A percentile compares a stretch with the other conserved stretches of the same genome.
phyloP scores from a whole-genome alignment of 345 rosid species.

The Salix purpurea region DNA sequence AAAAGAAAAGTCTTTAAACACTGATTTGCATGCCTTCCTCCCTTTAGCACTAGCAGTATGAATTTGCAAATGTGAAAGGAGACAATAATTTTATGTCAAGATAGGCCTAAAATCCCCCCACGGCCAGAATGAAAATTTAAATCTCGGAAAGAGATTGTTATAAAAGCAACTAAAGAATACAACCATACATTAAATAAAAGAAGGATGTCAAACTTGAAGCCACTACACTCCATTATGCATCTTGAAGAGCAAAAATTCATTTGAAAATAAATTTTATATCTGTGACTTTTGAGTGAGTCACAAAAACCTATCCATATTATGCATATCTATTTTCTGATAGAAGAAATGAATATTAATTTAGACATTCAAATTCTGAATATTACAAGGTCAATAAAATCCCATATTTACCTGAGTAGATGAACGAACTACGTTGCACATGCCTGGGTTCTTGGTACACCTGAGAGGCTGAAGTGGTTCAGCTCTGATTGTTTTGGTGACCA shows the following conservation, averaged over 20 bases:
- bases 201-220: neutral
- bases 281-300: neutral
- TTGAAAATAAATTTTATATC: neutral
- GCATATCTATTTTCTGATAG: neutral
- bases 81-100: too few relatives aligned
- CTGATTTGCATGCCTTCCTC: too few relatives aligned
- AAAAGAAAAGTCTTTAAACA: too few relatives aligned
- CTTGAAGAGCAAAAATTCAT: too few relatives aligned
- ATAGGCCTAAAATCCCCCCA: too few relatives aligned
- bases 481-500: slow-evolving; percentile 68
- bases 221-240: too few relatives aligned
- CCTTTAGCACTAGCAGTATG: too few relatives aligned
- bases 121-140: too few relatives aligned
- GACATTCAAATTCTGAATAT: neutral
- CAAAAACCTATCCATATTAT: neutral
- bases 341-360: neutral
- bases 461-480: slow-evolving; percentile 93
- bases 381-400: neutral
- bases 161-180: neutral
- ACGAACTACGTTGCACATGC: slow-evolving; percentile 72
- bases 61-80: too few relatives aligned
- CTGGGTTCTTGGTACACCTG: slow-evolving; percentile 74
- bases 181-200: neutral
- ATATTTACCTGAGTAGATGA: neutral
- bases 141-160: too few relatives aligned